A percentile compares a stretch with the other conserved stretches of the same genome.
These are phyloP conservation scores for Butyriboletus loyo DNA, from an alignment of 768 basidiomycete genomes.

Conservation along the genomic window DNA sequence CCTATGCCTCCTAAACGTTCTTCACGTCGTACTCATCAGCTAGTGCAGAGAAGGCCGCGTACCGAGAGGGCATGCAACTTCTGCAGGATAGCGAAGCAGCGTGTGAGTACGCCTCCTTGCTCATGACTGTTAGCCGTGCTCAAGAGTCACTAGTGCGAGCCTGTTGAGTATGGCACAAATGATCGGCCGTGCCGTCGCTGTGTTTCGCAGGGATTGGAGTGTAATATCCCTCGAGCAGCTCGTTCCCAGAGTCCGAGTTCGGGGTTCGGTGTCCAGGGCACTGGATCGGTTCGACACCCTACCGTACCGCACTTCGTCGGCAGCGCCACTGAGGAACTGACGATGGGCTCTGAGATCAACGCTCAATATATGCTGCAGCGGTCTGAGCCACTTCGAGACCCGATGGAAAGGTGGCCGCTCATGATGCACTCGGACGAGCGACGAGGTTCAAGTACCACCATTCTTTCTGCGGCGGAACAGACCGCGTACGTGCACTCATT, in stretches of 20 bases:
- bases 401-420: slow-evolving; percentile 2
- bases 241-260: slow-evolving; percentile 24
- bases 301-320: slow-evolving; percentile 1
- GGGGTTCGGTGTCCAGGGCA: slow-evolving; percentile 6
- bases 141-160: slow-evolving; percentile 16
- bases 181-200: slow-evolving; percentile 25
- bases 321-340: slow-evolving; percentile 6
- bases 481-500: slow-evolving; percentile 11
- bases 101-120: slow-evolving; percentile 13
- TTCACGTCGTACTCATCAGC: slow-evolving; percentile 5
- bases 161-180: slow-evolving; percentile 12
- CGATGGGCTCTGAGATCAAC: not conserved
- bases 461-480: not conserved
- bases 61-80: slow-evolving; percentile 12
- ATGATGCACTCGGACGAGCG: not conserved
- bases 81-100: slow-evolving; percentile 18
- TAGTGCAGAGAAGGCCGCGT: slow-evolving; percentile 15
- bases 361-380: slow-evolving; percentile 7
- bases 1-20: slow-evolving; percentile 12
- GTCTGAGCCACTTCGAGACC: not conserved
- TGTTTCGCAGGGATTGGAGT: slow-evolving; percentile 7
- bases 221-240: slow-evolving; percentile 10
- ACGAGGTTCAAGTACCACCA: slow-evolving; percentile 3
- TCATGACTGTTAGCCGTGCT: not conserved
- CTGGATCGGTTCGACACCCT: slow-evolving; percentile 3